phyloP scores from a whole-genome alignment of 176 grass and related monocot genomes.

The Rhynchospora pubera region DNA sequence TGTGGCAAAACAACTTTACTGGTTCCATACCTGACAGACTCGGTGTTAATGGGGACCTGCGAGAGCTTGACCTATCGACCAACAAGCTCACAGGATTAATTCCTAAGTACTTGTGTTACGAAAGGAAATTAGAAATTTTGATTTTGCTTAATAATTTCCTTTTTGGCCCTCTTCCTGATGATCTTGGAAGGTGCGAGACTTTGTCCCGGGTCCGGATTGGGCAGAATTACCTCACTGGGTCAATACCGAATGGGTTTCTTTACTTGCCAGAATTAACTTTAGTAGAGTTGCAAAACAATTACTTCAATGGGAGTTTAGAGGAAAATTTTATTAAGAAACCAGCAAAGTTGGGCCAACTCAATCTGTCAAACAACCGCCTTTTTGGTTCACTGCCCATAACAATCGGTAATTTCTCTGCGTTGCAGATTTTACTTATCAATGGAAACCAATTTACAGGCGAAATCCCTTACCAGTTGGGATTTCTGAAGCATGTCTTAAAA shows the following conservation, averaged over 20 bases:
- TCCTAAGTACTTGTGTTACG: slow-evolving; percentile 45
- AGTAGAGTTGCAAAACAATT: slow-evolving; percentile 66
- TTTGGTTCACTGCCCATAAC: slow-evolving; percentile 40
- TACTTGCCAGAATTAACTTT: slow-evolving; percentile 58
- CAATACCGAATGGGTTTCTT: slow-evolving; percentile 53
- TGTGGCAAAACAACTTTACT: slow-evolving; percentile 88
- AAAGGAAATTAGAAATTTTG: slow-evolving; percentile 50
- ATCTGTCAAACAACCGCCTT: slow-evolving; percentile 68
- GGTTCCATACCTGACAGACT: slow-evolving; percentile 39
- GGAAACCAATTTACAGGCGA: slow-evolving; percentile 38
- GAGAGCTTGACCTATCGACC: slow-evolving; percentile 65
- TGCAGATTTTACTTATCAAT: slow-evolving; percentile 55
- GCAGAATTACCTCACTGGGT: slow-evolving; percentile 59
- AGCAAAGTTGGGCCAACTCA: slow-evolving; percentile 31
- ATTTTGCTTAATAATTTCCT: slow-evolving; percentile 74
- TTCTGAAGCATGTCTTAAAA: slow-evolving; percentile 47
- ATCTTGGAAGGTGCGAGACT: slow-evolving; percentile 45
- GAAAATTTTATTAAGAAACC: slow-evolving; percentile 14
- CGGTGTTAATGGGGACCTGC: slow-evolving; percentile 32
- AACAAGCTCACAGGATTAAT: slow-evolving; percentile 64
- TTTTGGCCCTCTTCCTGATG: slow-evolving; percentile 50
- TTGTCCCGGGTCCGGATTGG: slow-evolving; percentile 54
- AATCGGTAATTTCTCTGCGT: slow-evolving; percentile 46
- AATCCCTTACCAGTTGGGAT: slow-evolving; percentile 48
- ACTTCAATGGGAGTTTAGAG: slow-evolving; percentile 40